Percentiles rank a stretch among this genome's conserved stretches.
phyloP scores from a whole-genome alignment of 139 green algal genomes.

The Tetradesmus lagerheimii region DNA sequence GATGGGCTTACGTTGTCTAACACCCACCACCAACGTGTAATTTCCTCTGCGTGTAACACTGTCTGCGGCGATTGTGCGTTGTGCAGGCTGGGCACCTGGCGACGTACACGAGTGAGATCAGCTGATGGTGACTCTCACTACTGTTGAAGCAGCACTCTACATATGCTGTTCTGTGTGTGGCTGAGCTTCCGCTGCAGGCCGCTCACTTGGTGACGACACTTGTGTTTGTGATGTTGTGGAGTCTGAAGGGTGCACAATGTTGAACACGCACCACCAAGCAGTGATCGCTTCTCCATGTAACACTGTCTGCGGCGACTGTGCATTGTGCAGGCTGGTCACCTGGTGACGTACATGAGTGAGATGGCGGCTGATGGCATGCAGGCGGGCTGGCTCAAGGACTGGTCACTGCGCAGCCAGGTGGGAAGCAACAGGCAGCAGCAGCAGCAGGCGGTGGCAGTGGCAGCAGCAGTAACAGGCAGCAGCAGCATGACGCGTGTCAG shows the following conservation, averaged over 20 bases:
- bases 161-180: conserved; percentile 48
- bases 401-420: conserved; percentile 28
- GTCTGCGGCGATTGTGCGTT: too few species aligned
- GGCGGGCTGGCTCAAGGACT: conserved; percentile 23
- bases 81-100: conserved; percentile 42
- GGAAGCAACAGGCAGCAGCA: background rate
- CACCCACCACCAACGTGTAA: too few species aligned
- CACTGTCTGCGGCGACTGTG: background rate
- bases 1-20: too few species aligned
- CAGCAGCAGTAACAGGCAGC: background rate
- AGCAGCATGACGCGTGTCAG: background rate
- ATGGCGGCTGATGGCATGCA: conserved; percentile 17
- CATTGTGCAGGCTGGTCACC: conserved; percentile 37
- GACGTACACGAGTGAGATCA: conserved; percentile 29
- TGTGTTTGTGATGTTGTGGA: too few species aligned
- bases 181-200: too few species aligned
- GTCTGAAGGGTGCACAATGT: too few species aligned
- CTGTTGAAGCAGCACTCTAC: conserved; percentile 66
- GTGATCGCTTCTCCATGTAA: too few species aligned
- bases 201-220: too few species aligned
- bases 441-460: background rate
- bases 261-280: too few species aligned
- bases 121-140: conserved; percentile 40
- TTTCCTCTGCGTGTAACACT: too few species aligned
- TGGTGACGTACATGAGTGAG: conserved; percentile 25